A percentile compares a stretch with the other conserved stretches of the same genome.
These are phyloP conservation scores for Cryphonectria radicalis DNA, from an alignment of 2,329 filamentous ascomycete species.

Conservation along the genomic window DNA sequence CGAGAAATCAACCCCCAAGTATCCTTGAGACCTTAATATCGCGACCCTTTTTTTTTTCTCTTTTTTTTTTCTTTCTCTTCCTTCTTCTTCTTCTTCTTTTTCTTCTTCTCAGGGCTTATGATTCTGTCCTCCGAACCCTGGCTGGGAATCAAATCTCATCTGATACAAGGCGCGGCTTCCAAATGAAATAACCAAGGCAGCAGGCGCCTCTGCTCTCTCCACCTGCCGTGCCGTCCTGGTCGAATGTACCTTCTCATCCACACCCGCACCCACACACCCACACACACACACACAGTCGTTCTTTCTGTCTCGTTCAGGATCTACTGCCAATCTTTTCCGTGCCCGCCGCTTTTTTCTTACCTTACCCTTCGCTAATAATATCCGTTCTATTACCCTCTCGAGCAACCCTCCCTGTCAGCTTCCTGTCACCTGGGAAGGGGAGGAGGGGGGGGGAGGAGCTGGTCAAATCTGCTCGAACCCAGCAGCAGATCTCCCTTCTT, in stretches of 20 bases:
- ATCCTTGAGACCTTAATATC: slow-evolving; percentile 27
- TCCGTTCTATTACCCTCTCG: slow-evolving; percentile 24
- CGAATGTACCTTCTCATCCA: slow-evolving; percentile 40
- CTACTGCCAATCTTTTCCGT: slow-evolving; percentile 38
- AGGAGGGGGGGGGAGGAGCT: slow-evolving; percentile 1
- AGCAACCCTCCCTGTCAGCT: slow-evolving; percentile 16
- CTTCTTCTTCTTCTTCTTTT: neutral
- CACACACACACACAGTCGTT: neutral
- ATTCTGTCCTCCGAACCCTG: slow-evolving; percentile 38
- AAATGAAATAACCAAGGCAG: slow-evolving; percentile 48
- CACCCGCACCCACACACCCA: slow-evolving; percentile 31
- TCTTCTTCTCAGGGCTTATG: slow-evolving; percentile 31
- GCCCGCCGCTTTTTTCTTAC: slow-evolving; percentile 33
- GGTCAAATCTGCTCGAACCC: slow-evolving; percentile 24
- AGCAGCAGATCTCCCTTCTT: slow-evolving; percentile 20
- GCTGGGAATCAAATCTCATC: slow-evolving; percentile 47
- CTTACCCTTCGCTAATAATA: slow-evolving; percentile 30
- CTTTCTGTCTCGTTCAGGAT: slow-evolving; percentile 29
- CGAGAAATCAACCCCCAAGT: slow-evolving; percentile 12
- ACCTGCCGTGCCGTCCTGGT: slow-evolving; percentile 47
- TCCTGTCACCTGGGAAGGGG: neutral
- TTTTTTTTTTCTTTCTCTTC: neutral
- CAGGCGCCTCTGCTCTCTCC: slow-evolving; percentile 47
- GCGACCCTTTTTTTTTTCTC: neutral
- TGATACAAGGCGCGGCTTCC: slow-evolving; percentile 49